Evolutionary conservation across 2,329 filamentous ascomycete genomes (phyloP).

Genomic region (Xylariaceae sp.): DNA sequence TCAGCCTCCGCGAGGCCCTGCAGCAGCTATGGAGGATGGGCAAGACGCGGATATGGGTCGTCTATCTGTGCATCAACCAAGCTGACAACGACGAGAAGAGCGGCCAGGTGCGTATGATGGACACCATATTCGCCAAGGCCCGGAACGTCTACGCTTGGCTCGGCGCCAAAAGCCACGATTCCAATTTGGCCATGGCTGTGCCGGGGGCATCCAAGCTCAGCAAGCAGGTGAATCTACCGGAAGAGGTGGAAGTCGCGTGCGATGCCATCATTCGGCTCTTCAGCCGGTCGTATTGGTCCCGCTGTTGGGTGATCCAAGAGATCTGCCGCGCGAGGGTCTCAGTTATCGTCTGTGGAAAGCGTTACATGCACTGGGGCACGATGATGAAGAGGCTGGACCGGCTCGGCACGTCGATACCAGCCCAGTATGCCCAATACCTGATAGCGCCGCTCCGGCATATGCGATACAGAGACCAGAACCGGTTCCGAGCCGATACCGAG

Average conservation of each 20-base stretch:
- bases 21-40: slow-evolving; percentile 8
- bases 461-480: slow-evolving; percentile 6
- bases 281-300: slow-evolving; percentile 10
- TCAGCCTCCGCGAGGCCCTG: slow-evolving; percentile 4
- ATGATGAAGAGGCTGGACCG: slow-evolving; percentile 3
- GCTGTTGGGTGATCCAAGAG: slow-evolving; percentile 10
- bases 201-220: slow-evolving; percentile 6
- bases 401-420: slow-evolving; percentile 6
- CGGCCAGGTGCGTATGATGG: slow-evolving; percentile 23
- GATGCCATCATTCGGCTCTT: slow-evolving; percentile 6
- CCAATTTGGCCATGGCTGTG: slow-evolving; percentile 8
- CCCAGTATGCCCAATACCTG: slow-evolving; percentile 7
- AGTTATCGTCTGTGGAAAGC: slow-evolving; percentile 7
- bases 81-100: slow-evolving; percentile 17
- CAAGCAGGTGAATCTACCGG: slow-evolving; percentile 7
- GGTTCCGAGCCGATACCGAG: slow-evolving; percentile 3
- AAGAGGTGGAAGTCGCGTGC: slow-evolving; percentile 9
- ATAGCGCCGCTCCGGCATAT: slow-evolving; percentile 7
- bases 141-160: slow-evolving; percentile 20
- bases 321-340: slow-evolving; percentile 5
- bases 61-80: slow-evolving; percentile 26
- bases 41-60: slow-evolving; percentile 14
- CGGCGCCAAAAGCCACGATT: slow-evolving; percentile 10
- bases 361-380: slow-evolving; percentile 3
- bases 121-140: slow-evolving; percentile 19